Base-by-base conservation (phyloP, 192 early-diverging fungal genomes). In the Entrophospora sp. region DNA sequence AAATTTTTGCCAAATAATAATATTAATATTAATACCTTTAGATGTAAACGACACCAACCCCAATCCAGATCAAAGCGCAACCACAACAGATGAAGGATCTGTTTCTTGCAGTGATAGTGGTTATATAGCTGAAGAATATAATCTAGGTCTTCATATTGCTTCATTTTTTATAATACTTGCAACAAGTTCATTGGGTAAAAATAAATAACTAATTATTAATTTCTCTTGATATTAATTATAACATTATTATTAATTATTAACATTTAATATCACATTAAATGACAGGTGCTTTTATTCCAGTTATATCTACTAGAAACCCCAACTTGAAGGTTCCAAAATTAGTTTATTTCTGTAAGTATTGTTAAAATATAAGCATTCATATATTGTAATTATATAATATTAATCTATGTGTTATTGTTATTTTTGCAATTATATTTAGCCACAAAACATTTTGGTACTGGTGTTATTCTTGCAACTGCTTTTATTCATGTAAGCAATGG, bases 391-490 rank as follows among this genome's bases (percentile, higher is more conserved):
- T 10, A 31, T 2, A 22, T 5, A 20, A 25, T 42, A 42, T 31
- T 34, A 20, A 38, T 7, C 16, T 37, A 52, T 24, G 20, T 12
- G 20, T 16, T 12, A 24, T 20, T n/a, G 14, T 46, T 13, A 36
- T 18, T 20, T 52, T 16, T 25, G 4, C 22, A 43, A n/a, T 35
- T 31, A 43, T 8, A 64, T 3, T n/a, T n/a, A 64, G 62, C 24
- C 51, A 34, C 44, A 24, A 71, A 71, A 61, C 44, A 76, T 61
- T 76, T 75, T 46, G 81, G 81, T 30, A 79, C 75, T 0, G 89
- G 88, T 1, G 82, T 89, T 6, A 88, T 91, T 55, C 51, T 89
- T 24, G 83, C 89, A 8, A 91, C 89, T 8, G 82, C 83, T 5
- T 86, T 91, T 49, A 83, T 91, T 42, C 89, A 91, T 68, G 71